Percentiles rank a stretch among this genome's conserved stretches.
phyloP scores from a whole-genome alignment of 1,139 yeast genomes.

The Suhomyces panamericanus region DNA sequence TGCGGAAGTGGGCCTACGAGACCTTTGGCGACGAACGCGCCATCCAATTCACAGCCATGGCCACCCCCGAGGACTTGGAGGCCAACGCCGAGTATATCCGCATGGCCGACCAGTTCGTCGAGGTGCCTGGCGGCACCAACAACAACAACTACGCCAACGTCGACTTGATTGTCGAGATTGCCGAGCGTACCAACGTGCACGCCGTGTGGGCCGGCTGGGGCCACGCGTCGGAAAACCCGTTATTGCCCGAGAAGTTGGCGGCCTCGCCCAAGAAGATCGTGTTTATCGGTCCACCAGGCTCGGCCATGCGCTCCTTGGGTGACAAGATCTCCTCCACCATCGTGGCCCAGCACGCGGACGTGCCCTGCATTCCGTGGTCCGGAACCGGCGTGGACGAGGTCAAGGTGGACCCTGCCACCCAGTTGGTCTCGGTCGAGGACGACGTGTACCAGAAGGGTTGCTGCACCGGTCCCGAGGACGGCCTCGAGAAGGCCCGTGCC shows the following conservation, averaged over 20 bases:
- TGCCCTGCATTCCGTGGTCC: constrained; percentile 99
- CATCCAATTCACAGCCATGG: constrained; percentile 95
- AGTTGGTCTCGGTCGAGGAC: constrained; percentile 86
- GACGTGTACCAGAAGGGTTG: constrained; percentile 85
- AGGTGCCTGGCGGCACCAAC: constrained; percentile 98
- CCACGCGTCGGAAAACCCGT: constrained; percentile 97
- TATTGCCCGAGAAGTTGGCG: constrained; percentile 89
- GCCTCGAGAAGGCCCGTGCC: constrained; percentile 73
- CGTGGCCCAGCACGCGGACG: constrained; percentile 97
- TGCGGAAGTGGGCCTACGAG: constrained; percentile 98
- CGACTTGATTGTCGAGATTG: constrained; percentile 92
- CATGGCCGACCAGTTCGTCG: constrained; percentile 98
- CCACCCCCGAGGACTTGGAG: constrained; percentile 96
- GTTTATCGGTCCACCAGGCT: constrained; percentile 97
- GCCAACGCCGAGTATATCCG: constrained; percentile 97
- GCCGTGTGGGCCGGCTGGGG: constrained; percentile 99
- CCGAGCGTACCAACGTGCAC: constrained; percentile 93
- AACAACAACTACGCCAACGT: constrained; percentile 98
- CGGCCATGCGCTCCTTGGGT: constrained; percentile 98
- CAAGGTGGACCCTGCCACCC: constrained; percentile 59
- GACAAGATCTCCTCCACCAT: constrained; percentile 96
- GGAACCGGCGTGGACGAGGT: constrained; percentile 95
- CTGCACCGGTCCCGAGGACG: constrained; percentile 83
- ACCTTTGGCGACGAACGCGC: constrained; percentile 95
- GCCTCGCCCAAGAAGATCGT: constrained; percentile 84